Percentiles rank a stretch among this genome's conserved stretches.
Conservation (phyloP, 2,329 filamentous ascomycete genomes). For the Pleurostoma richardsiae region DNA sequence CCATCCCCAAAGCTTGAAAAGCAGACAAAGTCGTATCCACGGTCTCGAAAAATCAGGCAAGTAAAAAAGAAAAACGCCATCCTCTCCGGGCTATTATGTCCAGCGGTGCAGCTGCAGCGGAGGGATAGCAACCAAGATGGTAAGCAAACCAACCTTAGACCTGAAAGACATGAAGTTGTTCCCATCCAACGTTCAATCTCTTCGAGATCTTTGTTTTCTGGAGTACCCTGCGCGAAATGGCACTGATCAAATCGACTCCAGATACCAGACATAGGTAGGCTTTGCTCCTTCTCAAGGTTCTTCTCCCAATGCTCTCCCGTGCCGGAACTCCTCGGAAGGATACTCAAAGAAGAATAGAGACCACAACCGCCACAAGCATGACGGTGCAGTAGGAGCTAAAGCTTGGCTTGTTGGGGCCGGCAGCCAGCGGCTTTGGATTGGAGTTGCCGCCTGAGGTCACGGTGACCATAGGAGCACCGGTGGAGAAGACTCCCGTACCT, state of each 20-base stretch:
- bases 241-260: not conserved
- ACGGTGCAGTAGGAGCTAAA: constrained; percentile 23
- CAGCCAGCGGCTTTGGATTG: constrained; percentile 13
- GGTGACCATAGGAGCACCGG: constrained; percentile 23
- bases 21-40: too few relatives aligned
- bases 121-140: not conserved
- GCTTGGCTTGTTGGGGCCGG: constrained; percentile 22
- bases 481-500: constrained; percentile 13
- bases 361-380: constrained; percentile 26
- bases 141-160: not conserved
- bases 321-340: not conserved
- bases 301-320: not conserved
- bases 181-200: too few relatives aligned
- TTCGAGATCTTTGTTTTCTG: too few relatives aligned
- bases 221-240: not conserved
- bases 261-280: not conserved
- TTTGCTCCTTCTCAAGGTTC: not conserved
- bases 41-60: too few relatives aligned
- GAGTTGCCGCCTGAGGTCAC: constrained; percentile 14
- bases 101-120: too few relatives aligned
- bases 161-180: not conserved
- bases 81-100: too few relatives aligned
- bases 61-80: too few relatives aligned
- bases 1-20: too few relatives aligned
- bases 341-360: constrained; percentile 26